Evolutionary conservation across 2,329 filamentous ascomycete genomes (phyloP), one percentile per base, ranked within the genome.

Genomic region (Teratosphaeria zuluensis): DNA sequence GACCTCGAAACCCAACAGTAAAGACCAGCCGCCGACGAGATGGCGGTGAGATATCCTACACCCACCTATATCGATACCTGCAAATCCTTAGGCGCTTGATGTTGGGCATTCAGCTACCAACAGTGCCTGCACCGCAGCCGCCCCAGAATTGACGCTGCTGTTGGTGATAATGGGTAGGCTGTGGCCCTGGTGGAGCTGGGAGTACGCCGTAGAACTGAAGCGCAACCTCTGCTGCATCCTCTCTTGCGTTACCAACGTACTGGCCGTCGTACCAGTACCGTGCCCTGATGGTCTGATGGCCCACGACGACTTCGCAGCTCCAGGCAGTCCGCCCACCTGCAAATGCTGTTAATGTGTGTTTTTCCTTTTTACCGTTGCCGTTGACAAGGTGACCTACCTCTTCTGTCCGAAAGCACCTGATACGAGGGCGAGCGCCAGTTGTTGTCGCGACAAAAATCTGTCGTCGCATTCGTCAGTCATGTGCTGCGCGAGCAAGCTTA

Each of bases 261-360:
- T 90, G 85, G 61, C 90, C 90, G 73, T 95, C 91, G 75, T 95
- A 96, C 90, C 90, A 96, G 75, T 85, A 95, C 62, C 90, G 84
- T 53, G 90, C 90, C n/a, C 80, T 72, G 67, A 89, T 81, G 53
- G 76, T 80, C 55, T 80, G 76, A 57, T 85, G 86, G 66, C 83
- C 79, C 59, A 95, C 82, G n/a, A 80, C 84, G 59, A 95, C 90
- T 60, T 81, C 82, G 77, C 87, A 88, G 59, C 90, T 92, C 91
- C 91, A 96, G 59, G 91, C 91, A 59, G 91, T 96, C 67, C 91
- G 88, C 65, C 90, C 90, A 66, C 90, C 91, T 94, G 67, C 5
- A 46, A 8, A 12, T 11, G 52, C 8, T n/a, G 24, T 55, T 64
- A n/a, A 28, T 3, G 38, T 30, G 32, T 35, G 24, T 33, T 21